Evolutionary conservation across 495 filamentous ascomycete genomes (phyloP).

Genomic region (Echria macrotheca): DNA sequence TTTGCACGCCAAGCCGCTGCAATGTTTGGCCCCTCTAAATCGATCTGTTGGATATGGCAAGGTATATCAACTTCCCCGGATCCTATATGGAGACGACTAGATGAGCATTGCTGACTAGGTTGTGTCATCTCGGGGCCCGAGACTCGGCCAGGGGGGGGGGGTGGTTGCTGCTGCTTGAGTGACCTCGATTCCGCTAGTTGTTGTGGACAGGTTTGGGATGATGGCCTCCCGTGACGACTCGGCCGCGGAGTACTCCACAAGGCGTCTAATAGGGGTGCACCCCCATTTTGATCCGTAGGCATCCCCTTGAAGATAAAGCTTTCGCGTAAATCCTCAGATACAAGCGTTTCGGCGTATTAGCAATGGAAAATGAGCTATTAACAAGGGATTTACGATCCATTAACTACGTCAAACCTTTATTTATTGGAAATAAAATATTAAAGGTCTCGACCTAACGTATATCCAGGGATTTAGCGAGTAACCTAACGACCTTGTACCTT

Average conservation of each 20-base stretch:
- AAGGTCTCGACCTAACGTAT: no score
- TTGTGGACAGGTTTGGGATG: neutral
- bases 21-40: neutral
- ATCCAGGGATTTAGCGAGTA: no score
- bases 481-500: no score
- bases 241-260: neutral
- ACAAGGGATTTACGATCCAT: no score
- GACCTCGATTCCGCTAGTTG: neutral
- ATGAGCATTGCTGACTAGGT: neutral
- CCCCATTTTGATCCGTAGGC: no score
- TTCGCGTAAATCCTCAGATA: no score
- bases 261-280: no score
- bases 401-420: no score
- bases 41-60: neutral
- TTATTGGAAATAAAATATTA: no score
- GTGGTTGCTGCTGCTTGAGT: neutral
- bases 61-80: neutral
- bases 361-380: no score
- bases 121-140: neutral
- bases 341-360: no score
- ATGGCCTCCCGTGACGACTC: neutral
- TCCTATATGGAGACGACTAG: neutral
- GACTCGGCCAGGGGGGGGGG: neutral
- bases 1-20: neutral
- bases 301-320: no score